Conservation (phyloP, 345 rosid species). For the Sisymbrium irio region DNA sequence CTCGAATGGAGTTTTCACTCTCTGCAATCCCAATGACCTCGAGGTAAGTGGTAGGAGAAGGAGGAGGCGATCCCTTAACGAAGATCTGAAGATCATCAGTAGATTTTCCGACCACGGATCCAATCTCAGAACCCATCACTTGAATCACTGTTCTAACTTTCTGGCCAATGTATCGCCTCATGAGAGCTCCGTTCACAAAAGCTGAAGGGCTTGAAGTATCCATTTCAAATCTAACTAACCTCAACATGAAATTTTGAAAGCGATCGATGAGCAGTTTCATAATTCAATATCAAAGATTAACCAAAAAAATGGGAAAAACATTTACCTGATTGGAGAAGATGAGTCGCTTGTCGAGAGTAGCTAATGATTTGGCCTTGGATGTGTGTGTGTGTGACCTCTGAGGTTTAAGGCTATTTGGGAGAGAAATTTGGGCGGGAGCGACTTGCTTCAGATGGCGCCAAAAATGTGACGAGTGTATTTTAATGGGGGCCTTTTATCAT, state of each 20-base stretch:
- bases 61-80: conserved; percentile 53
- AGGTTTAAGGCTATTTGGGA: not conserved
- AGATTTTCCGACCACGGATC: conserved; percentile 59
- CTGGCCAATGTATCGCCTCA: conserved; percentile 57
- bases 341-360: conserved; percentile 9
- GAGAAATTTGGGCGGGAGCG: conserved; percentile 21
- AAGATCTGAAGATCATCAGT: conserved; percentile 62
- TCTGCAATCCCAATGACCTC: conserved; percentile 92
- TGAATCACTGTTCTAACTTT: conserved; percentile 75
- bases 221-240: conserved; percentile 39
- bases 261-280: not conserved
- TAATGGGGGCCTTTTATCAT: not conserved
- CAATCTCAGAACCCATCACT: conserved; percentile 52
- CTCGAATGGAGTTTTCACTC: conserved; percentile 50
- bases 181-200: conserved; percentile 69
- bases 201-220: conserved; percentile 81
- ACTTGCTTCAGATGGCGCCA: conserved; percentile 16
- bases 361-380: not conserved
- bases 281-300: not conserved
- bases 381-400: not conserved
- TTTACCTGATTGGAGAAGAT: conserved; percentile 19
- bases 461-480: not conserved
- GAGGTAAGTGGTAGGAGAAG: conserved; percentile 56
- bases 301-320: not conserved
- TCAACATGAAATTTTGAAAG: not conserved